Evolutionary conservation across 2,329 filamentous ascomycete species (phyloP), one percentile per base, ranked within the genome.

Genomic region (Colletotrichum gloeosporioides): DNA sequence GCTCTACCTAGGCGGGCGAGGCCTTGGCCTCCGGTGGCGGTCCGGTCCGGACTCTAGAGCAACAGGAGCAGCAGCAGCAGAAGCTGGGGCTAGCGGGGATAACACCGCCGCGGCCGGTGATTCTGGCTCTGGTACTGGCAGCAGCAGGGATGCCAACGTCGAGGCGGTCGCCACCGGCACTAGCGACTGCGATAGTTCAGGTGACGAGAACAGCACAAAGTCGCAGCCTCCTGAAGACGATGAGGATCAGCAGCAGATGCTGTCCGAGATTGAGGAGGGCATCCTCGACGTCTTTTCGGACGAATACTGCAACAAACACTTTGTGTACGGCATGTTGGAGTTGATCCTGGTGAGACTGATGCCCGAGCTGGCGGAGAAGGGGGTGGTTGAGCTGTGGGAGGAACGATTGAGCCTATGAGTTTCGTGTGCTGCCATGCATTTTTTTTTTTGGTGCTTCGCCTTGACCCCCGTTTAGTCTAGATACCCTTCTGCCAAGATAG

Each of bases 231-330:
- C 79, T 64, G 79, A 79, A 49, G 78, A 80, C 44, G 82, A 83
- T 64, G 83, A 86, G 69, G 86, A 89, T 27, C 87, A 90, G 69
- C 85, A 87, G 77, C 86, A 85, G 65, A 87, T 92, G 74, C 84
- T 92, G 61, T 84, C 86, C 76, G 90, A 93, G 79, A 89, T 95
- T 78, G 91, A 93, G 81, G 86, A 89, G 77, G 86, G 90, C 31
- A 87, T 96, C 62, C 88, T 99, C 63, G 92, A 94, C 80, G 88
- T 96, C 49, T 93, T 98, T 79, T 91, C 91, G 18, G 96, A 98
- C 84, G 88, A 90, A 68, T 98, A 98, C 86, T 94, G 96, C 85
- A 99, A 99, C 86, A 98, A 96, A 86, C 96, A 98, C 86, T 87
- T 99, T 36, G 87, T 98, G 79, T 98, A 98, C 82, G 89, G 92